Conservation (phyloP, 306 rosid species). For the Ammopiptanthus mongolicus region DNA sequence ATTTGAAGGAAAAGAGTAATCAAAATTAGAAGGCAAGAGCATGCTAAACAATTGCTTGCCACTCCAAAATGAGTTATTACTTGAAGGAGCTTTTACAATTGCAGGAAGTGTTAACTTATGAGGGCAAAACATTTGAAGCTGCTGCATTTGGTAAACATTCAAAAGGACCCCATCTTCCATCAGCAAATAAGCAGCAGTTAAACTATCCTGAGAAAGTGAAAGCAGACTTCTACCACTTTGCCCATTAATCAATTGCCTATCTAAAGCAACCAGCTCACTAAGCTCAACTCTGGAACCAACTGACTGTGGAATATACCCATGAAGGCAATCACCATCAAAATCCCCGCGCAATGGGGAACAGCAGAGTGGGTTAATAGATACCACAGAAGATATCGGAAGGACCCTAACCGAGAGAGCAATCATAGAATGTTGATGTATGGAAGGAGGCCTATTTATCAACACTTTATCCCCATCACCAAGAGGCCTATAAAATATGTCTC, state of each 20-base stretch:
- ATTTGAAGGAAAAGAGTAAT: conserved; percentile 47
- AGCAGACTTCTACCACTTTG: conserved; percentile 88
- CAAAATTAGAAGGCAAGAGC: conserved; percentile 67
- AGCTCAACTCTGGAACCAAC: conserved; percentile 74
- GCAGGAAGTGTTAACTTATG: conserved; percentile 42
- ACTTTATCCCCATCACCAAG: conserved; percentile 68
- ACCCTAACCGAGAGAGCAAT: conserved; percentile 67
- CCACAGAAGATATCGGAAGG: conserved; percentile 63
- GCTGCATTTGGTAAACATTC: conserved; percentile 70
- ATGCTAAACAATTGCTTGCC: conserved; percentile 84
- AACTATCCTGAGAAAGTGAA: conserved; percentile 86
- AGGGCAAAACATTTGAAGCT: conserved; percentile 62
- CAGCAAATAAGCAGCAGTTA: conserved; percentile 77
- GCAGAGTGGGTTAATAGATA: conserved; percentile 79
- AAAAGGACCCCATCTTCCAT: conserved; percentile 54
- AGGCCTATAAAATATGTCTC: conserved; percentile 73
- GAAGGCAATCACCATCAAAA: conserved; percentile 98
- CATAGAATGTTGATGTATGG: conserved; percentile 90
- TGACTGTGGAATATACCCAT: conserved; percentile 89
- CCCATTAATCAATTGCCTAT: conserved; percentile 69
- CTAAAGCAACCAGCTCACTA: conserved; percentile 73
- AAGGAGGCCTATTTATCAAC: conserved; percentile 92
- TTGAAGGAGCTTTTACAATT: conserved; percentile 53
- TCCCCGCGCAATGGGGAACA: conserved; percentile 96
- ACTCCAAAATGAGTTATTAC: conserved; percentile 51